These are phyloP conservation scores for Penicillium lividum DNA, from an alignment of 495 filamentous ascomycete species.

Conservation along the genomic window DNA sequence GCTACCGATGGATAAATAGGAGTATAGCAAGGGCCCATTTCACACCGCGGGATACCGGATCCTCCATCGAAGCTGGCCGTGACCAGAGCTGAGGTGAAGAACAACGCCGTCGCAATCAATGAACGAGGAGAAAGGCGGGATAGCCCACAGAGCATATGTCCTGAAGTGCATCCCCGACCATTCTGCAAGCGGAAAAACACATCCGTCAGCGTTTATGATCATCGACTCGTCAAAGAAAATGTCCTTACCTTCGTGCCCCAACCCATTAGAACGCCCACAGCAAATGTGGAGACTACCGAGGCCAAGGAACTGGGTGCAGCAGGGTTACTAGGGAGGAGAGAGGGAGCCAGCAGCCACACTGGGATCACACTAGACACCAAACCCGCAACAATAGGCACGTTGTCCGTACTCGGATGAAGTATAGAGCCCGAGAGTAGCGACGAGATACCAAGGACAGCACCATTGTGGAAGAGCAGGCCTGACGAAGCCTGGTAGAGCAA, in stretches of 20 bases:
- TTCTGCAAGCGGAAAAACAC: conserved; percentile 29
- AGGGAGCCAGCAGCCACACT: conserved; percentile 43
- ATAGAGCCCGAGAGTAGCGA: conserved; percentile 46
- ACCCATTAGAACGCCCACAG: conserved; percentile 50
- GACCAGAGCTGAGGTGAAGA: conserved; percentile 54
- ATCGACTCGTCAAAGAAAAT: background rate
- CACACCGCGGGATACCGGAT: conserved; percentile 39
- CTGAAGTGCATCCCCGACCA: conserved; percentile 59
- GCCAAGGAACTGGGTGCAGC: conserved; percentile 32
- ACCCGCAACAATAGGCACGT: conserved; percentile 51
- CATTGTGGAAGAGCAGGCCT: conserved; percentile 55
- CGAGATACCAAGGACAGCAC: conserved; percentile 56
- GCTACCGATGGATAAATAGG: conserved; percentile 43
- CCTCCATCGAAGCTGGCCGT: conserved; percentile 46
- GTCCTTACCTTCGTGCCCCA: conserved; percentile 56
- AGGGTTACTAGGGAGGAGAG: conserved; percentile 47
- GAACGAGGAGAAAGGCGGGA: conserved; percentile 54
- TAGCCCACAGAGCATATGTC: conserved; percentile 62
- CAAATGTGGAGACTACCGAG: conserved; percentile 37
- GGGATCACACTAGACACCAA: conserved; percentile 45
- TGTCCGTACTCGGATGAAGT: conserved; percentile 37
- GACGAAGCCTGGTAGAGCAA: conserved; percentile 56
- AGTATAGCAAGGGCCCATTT: conserved; percentile 49
- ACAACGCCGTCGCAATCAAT: conserved; percentile 53
- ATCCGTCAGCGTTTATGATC: conserved; percentile 8